These are phyloP conservation scores for Neurospora sp. DNA, from an alignment of 495 filamentous ascomycete genomes.

Conservation along the genomic window DNA sequence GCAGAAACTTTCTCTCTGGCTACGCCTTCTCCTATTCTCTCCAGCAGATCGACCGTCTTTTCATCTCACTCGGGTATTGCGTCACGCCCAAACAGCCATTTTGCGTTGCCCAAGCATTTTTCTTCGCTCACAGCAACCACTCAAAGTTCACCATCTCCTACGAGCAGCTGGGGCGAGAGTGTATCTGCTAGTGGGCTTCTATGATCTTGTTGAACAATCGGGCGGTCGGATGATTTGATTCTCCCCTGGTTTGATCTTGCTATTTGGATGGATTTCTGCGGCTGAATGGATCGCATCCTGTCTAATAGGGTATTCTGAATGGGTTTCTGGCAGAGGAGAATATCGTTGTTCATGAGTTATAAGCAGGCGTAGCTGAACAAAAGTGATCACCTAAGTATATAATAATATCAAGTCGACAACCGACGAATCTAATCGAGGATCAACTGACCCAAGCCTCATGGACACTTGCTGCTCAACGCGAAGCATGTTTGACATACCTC, in stretches of 20 bases:
- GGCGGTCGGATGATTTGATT: background rate
- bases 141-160: background rate
- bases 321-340: background rate
- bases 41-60: background rate
- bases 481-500: background rate
- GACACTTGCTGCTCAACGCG: background rate
- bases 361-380: background rate
- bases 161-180: background rate
- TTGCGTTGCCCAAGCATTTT: background rate
- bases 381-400: background rate
- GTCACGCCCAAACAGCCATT: background rate
- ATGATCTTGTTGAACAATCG: background rate
- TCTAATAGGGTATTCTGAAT: background rate
- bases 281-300: background rate
- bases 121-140: background rate
- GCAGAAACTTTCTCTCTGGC: background rate
- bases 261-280: background rate
- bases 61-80: background rate
- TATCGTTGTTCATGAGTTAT: background rate
- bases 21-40: background rate
- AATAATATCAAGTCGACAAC: background rate
- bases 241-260: background rate
- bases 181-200: background rate
- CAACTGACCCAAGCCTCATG: background rate
- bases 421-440: background rate